Base-by-base conservation (phyloP, 2,329 filamentous ascomycete genomes). In the Fusarium graminum region DNA sequence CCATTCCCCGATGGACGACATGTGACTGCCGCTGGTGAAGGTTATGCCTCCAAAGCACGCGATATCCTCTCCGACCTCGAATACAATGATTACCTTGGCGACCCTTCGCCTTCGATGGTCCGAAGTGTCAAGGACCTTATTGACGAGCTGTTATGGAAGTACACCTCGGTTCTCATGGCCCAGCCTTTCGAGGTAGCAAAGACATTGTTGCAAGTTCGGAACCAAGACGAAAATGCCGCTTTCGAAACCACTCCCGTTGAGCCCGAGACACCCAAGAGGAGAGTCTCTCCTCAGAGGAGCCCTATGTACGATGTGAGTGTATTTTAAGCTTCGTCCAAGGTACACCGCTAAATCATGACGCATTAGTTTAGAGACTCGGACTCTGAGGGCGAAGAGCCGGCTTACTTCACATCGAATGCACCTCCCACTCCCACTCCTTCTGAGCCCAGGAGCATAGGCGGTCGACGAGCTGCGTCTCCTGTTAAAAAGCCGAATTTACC, bases 141-240 rank as follows among this genome's bases (percentile, higher is more conserved):
- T 45, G 93, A 98, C 75, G 90, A 94, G 76, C 87, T 95, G 67
- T 76, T 97, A 77, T 96, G 94, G 89, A 94, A 95, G 76, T 99
- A 99, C 80, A 91, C 90, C 14, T 93, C 90, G 58, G 90, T 97
- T 25, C 79, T 98, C 74, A 89, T 97, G 76, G 91, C 93, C 52
- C 95, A 99, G 80, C 95, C 95, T 14, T 98, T 99, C 77, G 95
- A 98, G 82, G 94, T 97, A 58, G 93, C 94, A 74, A 98, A 97
- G 85, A 95, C 90, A 14, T 87, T 98, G 55, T 81, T 99, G 71
- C 95, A 99, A 80, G 88, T 93, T 50, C 88, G 85, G 67, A 80
- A 78, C 64, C 86, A 89, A 71, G 85, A 86, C 68, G 82, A 82
- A 51, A 71, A 80, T 34, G 81, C 81, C 39, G 63, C 69, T 11